Evolutionary conservation across 108 stramenopile species (phyloP).

Genomic region (Nannochloropsis gaditana): DNA sequence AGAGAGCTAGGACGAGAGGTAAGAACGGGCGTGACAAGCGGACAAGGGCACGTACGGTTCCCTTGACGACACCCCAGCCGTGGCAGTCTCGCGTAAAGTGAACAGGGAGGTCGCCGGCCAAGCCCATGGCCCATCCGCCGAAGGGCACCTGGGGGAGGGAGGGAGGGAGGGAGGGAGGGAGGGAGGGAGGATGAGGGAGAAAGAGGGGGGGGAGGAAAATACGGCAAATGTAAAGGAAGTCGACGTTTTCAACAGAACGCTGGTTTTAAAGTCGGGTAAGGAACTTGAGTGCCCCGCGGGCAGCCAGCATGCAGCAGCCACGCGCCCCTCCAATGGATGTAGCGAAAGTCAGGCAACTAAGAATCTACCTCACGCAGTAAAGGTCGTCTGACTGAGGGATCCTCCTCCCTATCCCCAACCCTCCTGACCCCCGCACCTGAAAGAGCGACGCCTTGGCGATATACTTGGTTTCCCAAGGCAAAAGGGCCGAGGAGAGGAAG

Average conservation of each 20-base stretch:
- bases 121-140: neutral
- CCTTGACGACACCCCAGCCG: neutral
- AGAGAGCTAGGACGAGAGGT: neutral
- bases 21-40: neutral
- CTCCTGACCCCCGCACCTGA: neutral
- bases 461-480: neutral
- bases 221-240: neutral
- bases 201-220: neutral
- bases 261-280: neutral
- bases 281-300: neutral
- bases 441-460: neutral
- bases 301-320: too few relatives aligned
- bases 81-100: neutral
- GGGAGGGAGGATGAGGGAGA: neutral
- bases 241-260: neutral
- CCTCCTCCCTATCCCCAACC: too few relatives aligned
- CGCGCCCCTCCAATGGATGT: too few relatives aligned
- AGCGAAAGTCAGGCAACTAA: too few relatives aligned
- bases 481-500: neutral
- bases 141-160: neutral
- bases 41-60: neutral
- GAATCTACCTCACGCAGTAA: too few relatives aligned
- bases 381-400: too few relatives aligned
- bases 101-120: neutral
- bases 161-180: neutral